A percentile compares a stretch with the other conserved stretches of the same genome.
Conservation (phyloP, 2,329 filamentous ascomycete genomes). For the Dothiorella sarmentorum region DNA sequence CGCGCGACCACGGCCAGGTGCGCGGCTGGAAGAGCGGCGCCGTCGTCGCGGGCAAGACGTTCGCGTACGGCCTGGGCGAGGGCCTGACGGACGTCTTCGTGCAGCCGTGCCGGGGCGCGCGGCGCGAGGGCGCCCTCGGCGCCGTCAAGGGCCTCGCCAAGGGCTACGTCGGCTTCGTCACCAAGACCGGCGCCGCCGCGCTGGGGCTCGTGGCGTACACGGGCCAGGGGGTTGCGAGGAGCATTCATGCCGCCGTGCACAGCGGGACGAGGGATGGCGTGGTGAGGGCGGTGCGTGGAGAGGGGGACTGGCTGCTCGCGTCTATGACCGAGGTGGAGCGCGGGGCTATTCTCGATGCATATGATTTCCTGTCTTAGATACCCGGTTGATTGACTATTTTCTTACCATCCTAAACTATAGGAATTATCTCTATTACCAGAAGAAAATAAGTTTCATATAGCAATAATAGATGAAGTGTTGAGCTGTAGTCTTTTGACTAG, state of each 20-base stretch:
- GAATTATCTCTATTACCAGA: no score
- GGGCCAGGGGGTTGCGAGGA: not conserved
- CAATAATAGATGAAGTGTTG: no score
- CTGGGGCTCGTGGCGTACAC: conserved; percentile 1
- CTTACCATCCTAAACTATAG: no score
- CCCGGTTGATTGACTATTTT: no score
- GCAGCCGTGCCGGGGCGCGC: conserved; percentile 24
- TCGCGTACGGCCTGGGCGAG: conserved; percentile 32
- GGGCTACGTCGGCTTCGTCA: not conserved
- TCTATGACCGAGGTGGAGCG: not conserved
- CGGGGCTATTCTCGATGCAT: not conserved
- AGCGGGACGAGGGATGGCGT: not conserved
- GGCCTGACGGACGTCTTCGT: conserved; percentile 32
- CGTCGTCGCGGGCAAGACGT: conserved; percentile 32
- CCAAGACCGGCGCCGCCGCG: not conserved
- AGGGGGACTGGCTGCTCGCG: not conserved
- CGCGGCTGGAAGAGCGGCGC: conserved; percentile 35
- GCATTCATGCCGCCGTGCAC: not conserved
- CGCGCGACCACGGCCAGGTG: conserved; percentile 32
- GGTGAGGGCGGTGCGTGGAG: not conserved
- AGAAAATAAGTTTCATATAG: no score
- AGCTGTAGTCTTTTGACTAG: no score
- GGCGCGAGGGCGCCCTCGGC: conserved; percentile 27
- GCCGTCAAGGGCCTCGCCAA: conserved; percentile 1
- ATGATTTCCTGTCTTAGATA: no score